Base-by-base conservation (phyloP, 2,329 filamentous ascomycete genomes). In the Fusarium equiseti region DNA sequence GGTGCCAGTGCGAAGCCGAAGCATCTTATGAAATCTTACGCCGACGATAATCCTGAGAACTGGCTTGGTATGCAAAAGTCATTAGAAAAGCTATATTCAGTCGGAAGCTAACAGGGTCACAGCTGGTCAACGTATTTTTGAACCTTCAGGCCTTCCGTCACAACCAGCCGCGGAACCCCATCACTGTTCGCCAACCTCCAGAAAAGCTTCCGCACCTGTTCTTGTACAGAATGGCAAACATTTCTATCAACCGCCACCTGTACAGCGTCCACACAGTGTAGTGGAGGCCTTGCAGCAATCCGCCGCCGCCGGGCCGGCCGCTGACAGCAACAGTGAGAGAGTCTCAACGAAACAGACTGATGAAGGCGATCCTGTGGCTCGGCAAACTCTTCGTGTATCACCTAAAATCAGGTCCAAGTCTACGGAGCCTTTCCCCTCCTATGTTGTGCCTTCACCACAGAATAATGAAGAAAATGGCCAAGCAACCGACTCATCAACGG, bases 41-140 rank as follows among this genome's bases (percentile, higher is more conserved):
- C 63, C 9, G 70, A 63, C 6, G 63, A 76, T 13, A 72, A 61
- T 18, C 62, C 81, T 5, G 75, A 81, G 35, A 79, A 80, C 56
- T 82, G 81, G 81, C 74, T 82, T 40, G 76, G 81, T 82, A 72
- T 68, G 78, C 53, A 16, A 22, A 40, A 10, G 12, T 24, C 6
- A 20, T 16, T 20, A 16, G 10, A 22, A 18, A 22, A 22, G 11
- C 16, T 26, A 27, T 15, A 22, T 38, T 2, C 31, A 24, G 20
- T 48, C 32, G 20, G 67, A 8, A 38, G 51, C 59, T 77, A 42
- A 79, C 45, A 20, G 32, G 35, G n/a, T 27, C 13, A 26, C 27
- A 81, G 80, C 76, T 42, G 77, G 75, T 7, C 72, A 80, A 52
- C 70, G 43, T 7, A 57, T 77, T 18, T 74, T 79, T 42, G 58